A percentile compares a stretch with the other conserved stretches of the same genome.
Conservation (phyloP, 2,329 filamentous ascomycete genomes). For the Xylaria digitata region DNA sequence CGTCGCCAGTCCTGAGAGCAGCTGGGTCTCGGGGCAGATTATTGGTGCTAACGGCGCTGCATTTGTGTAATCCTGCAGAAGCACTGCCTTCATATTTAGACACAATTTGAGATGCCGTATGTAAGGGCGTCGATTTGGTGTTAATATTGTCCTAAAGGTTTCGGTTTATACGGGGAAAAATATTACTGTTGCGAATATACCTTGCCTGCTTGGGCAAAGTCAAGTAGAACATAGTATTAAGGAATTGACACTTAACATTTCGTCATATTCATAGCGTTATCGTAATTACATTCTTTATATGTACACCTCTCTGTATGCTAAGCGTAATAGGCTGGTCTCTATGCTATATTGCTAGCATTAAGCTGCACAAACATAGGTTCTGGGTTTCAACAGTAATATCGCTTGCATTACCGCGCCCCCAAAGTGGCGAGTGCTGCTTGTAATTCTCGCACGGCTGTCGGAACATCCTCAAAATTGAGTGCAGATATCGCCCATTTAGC, state of each 20-base stretch:
- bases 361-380: not conserved
- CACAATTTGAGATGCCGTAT: slow-evolving; percentile 1
- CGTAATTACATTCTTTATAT: not conserved
- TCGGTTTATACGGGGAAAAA: no score
- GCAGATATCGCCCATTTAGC: slow-evolving; percentile 97
- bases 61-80: slow-evolving; percentile 20
- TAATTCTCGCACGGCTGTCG: slow-evolving; percentile 88
- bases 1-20: slow-evolving; percentile 47
- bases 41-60: slow-evolving; percentile 38
- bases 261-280: slow-evolving; percentile 8
- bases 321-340: not conserved
- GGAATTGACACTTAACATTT: not conserved
- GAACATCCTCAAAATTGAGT: slow-evolving; percentile 94
- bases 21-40: slow-evolving; percentile 37
- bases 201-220: not conserved
- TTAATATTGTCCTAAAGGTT: not conserved
- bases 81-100: not conserved
- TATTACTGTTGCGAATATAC: not conserved
- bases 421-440: slow-evolving; percentile 77
- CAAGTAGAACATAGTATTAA: not conserved
- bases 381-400: not conserved
- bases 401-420: slow-evolving; percentile 66
- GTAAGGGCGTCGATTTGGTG: not conserved
- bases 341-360: not conserved
- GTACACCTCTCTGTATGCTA: slow-evolving; percentile 8